Conservation (phyloP, 352 stramenopile genomes). For the Blastocystis sp. region DNA sequence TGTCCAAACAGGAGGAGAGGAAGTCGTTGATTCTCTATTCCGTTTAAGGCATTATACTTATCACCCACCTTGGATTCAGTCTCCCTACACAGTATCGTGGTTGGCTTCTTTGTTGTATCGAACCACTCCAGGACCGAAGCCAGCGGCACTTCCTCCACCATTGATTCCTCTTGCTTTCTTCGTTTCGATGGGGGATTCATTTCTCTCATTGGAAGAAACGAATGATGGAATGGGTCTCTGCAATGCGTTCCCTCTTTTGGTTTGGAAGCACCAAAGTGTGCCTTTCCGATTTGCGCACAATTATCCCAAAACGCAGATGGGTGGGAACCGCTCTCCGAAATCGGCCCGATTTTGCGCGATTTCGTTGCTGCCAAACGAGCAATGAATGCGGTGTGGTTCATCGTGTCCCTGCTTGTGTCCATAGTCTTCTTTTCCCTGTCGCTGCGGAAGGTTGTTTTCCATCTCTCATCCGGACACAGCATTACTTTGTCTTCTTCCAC, state of each 20-base stretch:
- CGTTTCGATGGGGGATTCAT: conserved; percentile 29
- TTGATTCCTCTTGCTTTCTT: neutral
- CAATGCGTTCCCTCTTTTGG: neutral
- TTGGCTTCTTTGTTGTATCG: conserved; percentile 44
- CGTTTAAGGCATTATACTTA: neutral
- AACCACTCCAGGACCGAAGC: conserved; percentile 53
- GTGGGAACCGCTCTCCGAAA: too few species aligned
- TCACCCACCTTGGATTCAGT: conserved; percentile 16
- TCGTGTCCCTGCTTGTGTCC: too few species aligned
- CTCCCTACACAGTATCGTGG: conserved; percentile 21
- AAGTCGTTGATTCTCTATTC: conserved; percentile 33
- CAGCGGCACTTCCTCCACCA: neutral
- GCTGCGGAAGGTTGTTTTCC: too few species aligned
- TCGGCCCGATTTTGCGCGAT: too few species aligned
- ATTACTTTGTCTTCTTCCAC: too few species aligned
- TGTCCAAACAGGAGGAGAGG: conserved; percentile 12
- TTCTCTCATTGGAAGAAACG: neutral
- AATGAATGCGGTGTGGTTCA: too few species aligned
- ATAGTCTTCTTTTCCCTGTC: too few species aligned
- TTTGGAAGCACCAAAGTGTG: neutral
- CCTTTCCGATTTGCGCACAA: too few species aligned
- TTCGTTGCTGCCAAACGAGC: too few species aligned
- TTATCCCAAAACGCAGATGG: too few species aligned
- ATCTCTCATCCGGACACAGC: too few species aligned
- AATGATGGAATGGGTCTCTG: neutral